Conservation (phyloP, 352 stramenopile genomes). For the Phytophthora aleatoria region DNA sequence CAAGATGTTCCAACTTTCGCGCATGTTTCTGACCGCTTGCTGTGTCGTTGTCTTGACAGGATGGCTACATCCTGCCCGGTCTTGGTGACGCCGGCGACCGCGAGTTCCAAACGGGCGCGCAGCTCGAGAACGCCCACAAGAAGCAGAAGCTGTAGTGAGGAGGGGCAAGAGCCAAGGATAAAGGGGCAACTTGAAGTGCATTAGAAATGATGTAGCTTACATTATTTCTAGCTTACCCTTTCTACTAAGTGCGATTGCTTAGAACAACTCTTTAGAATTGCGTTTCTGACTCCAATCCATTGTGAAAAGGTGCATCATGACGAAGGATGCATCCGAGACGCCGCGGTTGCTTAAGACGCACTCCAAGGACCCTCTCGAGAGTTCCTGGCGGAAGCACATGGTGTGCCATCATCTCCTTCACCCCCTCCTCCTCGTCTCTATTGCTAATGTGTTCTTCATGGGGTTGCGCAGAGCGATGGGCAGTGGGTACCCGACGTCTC, state of each 20-base stretch:
- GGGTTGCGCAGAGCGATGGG: constrained; percentile 60
- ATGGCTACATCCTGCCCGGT: constrained; percentile 82
- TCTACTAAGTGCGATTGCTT: not conserved
- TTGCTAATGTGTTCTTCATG: constrained; percentile 7
- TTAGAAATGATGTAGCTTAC: constrained; percentile 1
- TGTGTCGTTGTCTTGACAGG: constrained; percentile 38
- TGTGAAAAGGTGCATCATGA: constrained; percentile 31
- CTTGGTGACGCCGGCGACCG: constrained; percentile 85
- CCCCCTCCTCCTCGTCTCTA: not conserved
- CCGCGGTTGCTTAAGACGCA: constrained; percentile 68
- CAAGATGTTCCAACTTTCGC: constrained; percentile 18
- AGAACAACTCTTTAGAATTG: not conserved
- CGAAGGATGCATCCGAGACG: constrained; percentile 27
- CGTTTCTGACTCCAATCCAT: not conserved
- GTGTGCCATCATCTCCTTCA: constrained; percentile 25
- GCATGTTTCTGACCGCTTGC: constrained; percentile 30
- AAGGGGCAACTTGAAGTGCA: constrained; percentile 16
- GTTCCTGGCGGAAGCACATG: constrained; percentile 88
- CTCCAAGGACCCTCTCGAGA: constrained; percentile 86
- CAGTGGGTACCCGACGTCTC: constrained; percentile 88
- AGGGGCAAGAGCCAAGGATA: not conserved
- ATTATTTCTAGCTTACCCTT: not conserved
- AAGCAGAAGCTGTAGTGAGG: constrained; percentile 60
- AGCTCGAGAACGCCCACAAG: constrained; percentile 57
- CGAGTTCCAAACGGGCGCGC: constrained; percentile 77